Conservation (phyloP, 2,329 filamentous ascomycete genomes). For the Ophiosphaerella herpotricha region DNA sequence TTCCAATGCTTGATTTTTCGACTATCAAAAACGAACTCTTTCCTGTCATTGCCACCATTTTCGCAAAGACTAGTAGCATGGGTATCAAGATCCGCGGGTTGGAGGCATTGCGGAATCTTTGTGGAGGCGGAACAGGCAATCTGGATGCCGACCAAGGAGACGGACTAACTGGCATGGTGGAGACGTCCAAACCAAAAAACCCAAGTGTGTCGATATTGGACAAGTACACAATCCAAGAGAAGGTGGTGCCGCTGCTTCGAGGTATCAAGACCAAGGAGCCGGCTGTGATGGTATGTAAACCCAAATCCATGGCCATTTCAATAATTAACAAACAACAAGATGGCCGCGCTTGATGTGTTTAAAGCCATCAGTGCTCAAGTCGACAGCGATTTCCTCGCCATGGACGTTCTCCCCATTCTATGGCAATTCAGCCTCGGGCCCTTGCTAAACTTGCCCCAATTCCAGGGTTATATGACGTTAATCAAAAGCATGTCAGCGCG, state of each 20-base stretch:
- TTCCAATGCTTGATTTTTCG: slow-evolving; percentile 90
- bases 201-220: slow-evolving; percentile 80
- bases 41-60: slow-evolving; percentile 85
- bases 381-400: slow-evolving; percentile 88
- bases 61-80: slow-evolving; percentile 89
- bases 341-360: slow-evolving; percentile 85
- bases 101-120: slow-evolving; percentile 87
- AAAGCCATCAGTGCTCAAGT: slow-evolving; percentile 79
- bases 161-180: slow-evolving; percentile 73
- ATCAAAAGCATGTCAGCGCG: slow-evolving; percentile 79
- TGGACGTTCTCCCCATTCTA: slow-evolving; percentile 85
- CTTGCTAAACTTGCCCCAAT: slow-evolving; percentile 80
- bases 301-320: neutral
- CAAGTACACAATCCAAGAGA: slow-evolving; percentile 98
- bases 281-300: slow-evolving; percentile 73
- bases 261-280: slow-evolving; percentile 98
- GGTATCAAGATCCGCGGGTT: slow-evolving; percentile 92
- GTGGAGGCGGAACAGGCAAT: slow-evolving; percentile 68
- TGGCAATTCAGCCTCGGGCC: slow-evolving; percentile 94
- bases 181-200: slow-evolving; percentile 62
- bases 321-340: slow-evolving; percentile 43
- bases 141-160: slow-evolving; percentile 56
- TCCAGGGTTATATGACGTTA: slow-evolving; percentile 85
- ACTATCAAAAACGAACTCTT: slow-evolving; percentile 98
- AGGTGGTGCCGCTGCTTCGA: slow-evolving; percentile 86